Conservation (phyloP, 192 early-diverging fungal genomes). For the Radiomyces spectabilis region DNA sequence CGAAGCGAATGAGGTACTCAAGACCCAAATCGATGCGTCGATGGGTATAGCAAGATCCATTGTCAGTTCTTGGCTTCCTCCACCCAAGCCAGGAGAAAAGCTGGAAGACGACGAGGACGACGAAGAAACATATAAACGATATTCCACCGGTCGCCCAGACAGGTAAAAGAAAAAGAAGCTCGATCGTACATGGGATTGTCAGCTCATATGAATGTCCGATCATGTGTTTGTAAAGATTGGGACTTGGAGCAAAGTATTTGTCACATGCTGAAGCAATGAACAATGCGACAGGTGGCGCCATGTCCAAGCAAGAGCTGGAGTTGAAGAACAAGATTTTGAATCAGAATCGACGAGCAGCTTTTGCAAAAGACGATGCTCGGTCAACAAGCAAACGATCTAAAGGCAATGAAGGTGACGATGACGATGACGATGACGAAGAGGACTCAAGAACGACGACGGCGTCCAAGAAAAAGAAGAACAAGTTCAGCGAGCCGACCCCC, state of each 20-base stretch:
- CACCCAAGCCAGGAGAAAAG: slow-evolving; percentile 21
- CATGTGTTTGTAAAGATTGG: slow-evolving; percentile 23
- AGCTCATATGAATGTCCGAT: no score
- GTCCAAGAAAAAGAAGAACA: slow-evolving; percentile 24
- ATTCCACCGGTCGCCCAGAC: slow-evolving; percentile 26
- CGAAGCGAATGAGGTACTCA: slow-evolving; percentile 30
- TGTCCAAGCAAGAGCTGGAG: slow-evolving; percentile 24
- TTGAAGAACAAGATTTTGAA: slow-evolving; percentile 33
- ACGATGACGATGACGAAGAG: slow-evolving; percentile 31
- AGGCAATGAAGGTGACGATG: slow-evolving; percentile 14
- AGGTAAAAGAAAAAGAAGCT: slow-evolving; percentile 12
- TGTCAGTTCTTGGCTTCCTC: slow-evolving; percentile 42
- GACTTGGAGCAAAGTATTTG: slow-evolving; percentile 43
- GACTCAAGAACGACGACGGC: slow-evolving; percentile 32
- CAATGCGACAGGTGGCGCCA: slow-evolving; percentile 21
- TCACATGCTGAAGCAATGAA: slow-evolving; percentile 42
- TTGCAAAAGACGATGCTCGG: no score
- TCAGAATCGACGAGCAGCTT: slow-evolving; percentile 28
- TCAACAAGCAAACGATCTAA: slow-evolving; percentile 7
- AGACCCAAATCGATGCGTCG: slow-evolving; percentile 47
- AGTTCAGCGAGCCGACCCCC: no score
- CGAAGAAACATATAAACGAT: slow-evolving; percentile 1
- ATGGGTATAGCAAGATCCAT: slow-evolving; percentile 34
- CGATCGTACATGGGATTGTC: no score
- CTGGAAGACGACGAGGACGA: slow-evolving; percentile 28